A percentile compares a stretch with the other conserved stretches of the same genome.
Conservation (phyloP, 176 grass and related monocot genomes). For the Rhynchospora pubera region DNA sequence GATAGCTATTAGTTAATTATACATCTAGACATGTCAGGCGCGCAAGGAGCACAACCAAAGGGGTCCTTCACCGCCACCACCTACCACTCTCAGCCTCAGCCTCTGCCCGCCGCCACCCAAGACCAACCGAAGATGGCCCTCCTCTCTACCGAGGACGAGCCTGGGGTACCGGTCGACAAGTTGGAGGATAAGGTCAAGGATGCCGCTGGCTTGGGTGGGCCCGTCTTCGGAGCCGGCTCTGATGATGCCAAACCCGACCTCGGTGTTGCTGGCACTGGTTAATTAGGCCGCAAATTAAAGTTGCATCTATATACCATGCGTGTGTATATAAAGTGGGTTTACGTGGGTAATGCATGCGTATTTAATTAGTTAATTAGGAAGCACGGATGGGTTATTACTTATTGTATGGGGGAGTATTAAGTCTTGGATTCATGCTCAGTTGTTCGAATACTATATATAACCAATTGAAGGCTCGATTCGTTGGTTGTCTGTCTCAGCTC, state of each 20-base stretch:
- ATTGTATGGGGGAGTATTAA: too few relatives aligned
- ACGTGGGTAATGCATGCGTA: too few relatives aligned
- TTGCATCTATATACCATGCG: too few relatives aligned
- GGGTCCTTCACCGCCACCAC: slow-evolving; percentile 58
- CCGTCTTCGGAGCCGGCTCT: slow-evolving; percentile 48
- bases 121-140: slow-evolving; percentile 25
- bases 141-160: slow-evolving; percentile 36
- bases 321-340: too few relatives aligned
- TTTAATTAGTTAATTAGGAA: neutral
- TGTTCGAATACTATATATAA: too few relatives aligned
- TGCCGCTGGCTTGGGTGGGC: slow-evolving; percentile 45
- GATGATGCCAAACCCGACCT: slow-evolving; percentile 55
- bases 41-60: slow-evolving; percentile 69
- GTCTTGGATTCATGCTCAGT: too few relatives aligned
- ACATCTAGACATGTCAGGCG: slow-evolving; percentile 43
- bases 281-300: neutral
- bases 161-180: slow-evolving; percentile 31
- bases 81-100: slow-evolving; percentile 22
- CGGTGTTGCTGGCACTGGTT: slow-evolving; percentile 44
- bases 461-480: too few relatives aligned
- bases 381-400: neutral
- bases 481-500: too few relatives aligned
- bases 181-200: slow-evolving; percentile 49
- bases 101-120: neutral
- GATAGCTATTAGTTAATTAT: too few relatives aligned